Percentiles rank a stretch among this genome's conserved stretches.
phyloP scores from a whole-genome alignment of 1,139 yeast species.

The Kluyveromyces sp. region DNA sequence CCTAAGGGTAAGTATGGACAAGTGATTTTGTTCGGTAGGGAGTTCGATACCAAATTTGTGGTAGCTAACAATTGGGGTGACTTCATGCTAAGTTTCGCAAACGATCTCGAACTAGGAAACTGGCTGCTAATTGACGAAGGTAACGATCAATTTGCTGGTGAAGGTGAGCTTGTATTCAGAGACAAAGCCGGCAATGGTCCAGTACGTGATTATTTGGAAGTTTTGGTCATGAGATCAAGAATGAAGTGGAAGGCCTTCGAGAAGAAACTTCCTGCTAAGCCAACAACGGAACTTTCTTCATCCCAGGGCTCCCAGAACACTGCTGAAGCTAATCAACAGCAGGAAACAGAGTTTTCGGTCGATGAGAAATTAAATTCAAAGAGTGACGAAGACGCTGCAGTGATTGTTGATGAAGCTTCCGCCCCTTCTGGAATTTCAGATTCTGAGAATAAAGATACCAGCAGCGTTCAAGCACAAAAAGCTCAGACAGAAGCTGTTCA shows the following conservation, averaged over 20 bases:
- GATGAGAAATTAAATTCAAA: not conserved
- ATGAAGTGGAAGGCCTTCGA: constrained; percentile 18
- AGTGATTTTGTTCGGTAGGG: constrained; percentile 82
- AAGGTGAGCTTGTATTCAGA: constrained; percentile 64
- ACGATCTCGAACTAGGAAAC: constrained; percentile 73
- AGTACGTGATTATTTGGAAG: constrained; percentile 55
- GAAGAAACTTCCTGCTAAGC: constrained; percentile 13
- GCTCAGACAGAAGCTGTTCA: too few relatives aligned
- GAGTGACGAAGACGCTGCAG: not conserved
- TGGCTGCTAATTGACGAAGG: constrained; percentile 56
- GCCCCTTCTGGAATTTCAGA: too few relatives aligned
- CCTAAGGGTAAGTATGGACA: constrained; percentile 71
- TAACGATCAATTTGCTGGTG: constrained; percentile 56
- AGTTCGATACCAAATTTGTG: constrained; percentile 73
- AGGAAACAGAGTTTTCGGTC: constrained; percentile 9
- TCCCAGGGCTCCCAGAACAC: constrained; percentile 2
- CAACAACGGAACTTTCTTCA: not conserved
- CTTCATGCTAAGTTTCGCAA: constrained; percentile 70
- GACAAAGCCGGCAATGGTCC: constrained; percentile 46
- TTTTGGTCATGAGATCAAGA: constrained; percentile 43
- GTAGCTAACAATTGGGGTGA: constrained; percentile 83
- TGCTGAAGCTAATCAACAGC: not conserved
- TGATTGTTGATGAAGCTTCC: not conserved
- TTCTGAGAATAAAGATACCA: too few relatives aligned
- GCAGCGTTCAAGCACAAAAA: too few relatives aligned